These are phyloP conservation scores for Aspergillus nomiae DNA, from an alignment of 2,329 filamentous ascomycete species.

Conservation along the genomic window DNA sequence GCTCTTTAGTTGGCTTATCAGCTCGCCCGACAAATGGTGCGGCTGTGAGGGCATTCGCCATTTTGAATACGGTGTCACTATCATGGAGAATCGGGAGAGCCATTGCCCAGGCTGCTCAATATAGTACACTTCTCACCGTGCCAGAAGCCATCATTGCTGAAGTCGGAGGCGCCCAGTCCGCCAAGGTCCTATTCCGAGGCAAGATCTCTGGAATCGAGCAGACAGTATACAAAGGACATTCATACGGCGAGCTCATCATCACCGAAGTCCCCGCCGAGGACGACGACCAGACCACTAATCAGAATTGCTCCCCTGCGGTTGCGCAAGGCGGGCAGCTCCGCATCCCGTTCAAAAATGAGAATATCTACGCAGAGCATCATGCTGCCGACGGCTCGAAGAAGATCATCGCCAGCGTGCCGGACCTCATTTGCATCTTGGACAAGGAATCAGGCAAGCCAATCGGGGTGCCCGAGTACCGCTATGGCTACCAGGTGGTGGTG, in stretches of 20 bases:
- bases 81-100: constrained; percentile 49
- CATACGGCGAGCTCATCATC: constrained; percentile 39
- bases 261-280: constrained; percentile 26
- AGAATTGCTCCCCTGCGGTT: background rate
- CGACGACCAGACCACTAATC: constrained; percentile 27
- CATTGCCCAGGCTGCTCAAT: constrained; percentile 14
- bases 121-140: constrained; percentile 14
- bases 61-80: constrained; percentile 57
- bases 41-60: constrained; percentile 23
- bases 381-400: constrained; percentile 15
- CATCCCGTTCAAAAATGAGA: constrained; percentile 34
- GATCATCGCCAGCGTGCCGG: constrained; percentile 58
- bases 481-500: constrained; percentile 54
- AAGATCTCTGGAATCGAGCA: constrained; percentile 25
- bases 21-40: constrained; percentile 15
- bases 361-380: constrained; percentile 24
- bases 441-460: constrained; percentile 59
- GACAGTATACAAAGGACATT: constrained; percentile 23
- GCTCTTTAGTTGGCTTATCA: constrained; percentile 41
- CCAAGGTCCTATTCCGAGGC: constrained; percentile 21
- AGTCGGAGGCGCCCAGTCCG: constrained; percentile 21
- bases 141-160: constrained; percentile 22
- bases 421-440: constrained; percentile 59
- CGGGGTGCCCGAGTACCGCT: constrained; percentile 60
- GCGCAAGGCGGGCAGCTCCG: constrained; percentile 14